Evolutionary conservation across 1,284 basidiomycete genomes (phyloP).

Genomic region (Microbotryum silenes-acaulis): DNA sequence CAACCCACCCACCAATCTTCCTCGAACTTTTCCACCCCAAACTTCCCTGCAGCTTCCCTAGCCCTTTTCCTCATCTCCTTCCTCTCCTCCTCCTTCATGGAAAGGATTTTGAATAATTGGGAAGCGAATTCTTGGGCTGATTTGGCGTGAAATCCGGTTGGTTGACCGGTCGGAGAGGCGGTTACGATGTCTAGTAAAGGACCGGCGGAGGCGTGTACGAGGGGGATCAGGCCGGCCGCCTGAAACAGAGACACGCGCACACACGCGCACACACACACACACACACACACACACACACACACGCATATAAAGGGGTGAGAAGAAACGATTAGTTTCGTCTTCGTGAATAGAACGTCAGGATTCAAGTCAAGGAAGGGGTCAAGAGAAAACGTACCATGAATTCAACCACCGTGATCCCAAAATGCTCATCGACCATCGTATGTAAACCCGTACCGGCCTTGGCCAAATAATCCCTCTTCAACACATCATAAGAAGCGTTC

Average conservation of each 20-base stretch:
- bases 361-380: no score
- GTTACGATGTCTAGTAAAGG: conserved; percentile 86
- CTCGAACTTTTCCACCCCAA: conserved; percentile 69
- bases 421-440: conserved; percentile 99
- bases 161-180: conserved; percentile 55
- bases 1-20: conserved; percentile 39
- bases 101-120: conserved; percentile 59
- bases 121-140: conserved; percentile 61
- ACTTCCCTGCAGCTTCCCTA: conserved; percentile 60
- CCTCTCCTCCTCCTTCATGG: conserved; percentile 52
- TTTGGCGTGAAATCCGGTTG: conserved; percentile 77
- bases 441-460: conserved; percentile 76
- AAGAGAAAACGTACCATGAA: conserved; percentile 64
- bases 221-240: conserved; percentile 88
- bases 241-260: conserved; percentile 38
- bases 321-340: not conserved
- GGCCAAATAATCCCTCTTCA: conserved; percentile 53
- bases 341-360: not conserved
- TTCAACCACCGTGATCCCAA: conserved; percentile 96
- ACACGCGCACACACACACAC: not conserved
- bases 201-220: conserved; percentile 87
- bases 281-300: no score
- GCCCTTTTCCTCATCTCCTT: conserved; percentile 60
- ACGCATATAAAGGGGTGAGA: not conserved
- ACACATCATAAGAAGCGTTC: conserved; percentile 72